Percentiles rank a stretch among this genome's conserved stretches.
Conservation (phyloP, 73 alveolate species). For the Durusdinium trenchii region DNA sequence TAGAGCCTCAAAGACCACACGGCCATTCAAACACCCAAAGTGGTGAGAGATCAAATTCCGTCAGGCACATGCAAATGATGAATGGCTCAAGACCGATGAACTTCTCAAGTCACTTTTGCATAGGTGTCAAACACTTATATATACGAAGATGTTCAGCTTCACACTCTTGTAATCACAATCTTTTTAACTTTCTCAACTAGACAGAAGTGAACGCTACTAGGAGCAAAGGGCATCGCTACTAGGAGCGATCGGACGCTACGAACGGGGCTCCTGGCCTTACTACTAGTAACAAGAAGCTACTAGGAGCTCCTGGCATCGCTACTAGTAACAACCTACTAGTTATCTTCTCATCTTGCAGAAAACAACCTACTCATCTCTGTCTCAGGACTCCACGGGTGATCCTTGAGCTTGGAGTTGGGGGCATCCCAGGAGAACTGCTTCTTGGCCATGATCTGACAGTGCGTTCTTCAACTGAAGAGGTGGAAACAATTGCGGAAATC, state of each 20-base stretch:
- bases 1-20: not conserved
- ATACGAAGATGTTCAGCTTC: too few species aligned
- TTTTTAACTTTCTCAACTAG: too few species aligned
- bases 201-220: too few species aligned
- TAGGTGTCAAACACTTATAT: too few species aligned
- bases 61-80: not conserved
- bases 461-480: not conserved
- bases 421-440: conserved; percentile 79
- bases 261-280: too few species aligned
- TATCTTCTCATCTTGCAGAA: not conserved
- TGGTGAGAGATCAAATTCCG: not conserved
- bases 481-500: not conserved
- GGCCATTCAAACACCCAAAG: not conserved
- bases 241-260: too few species aligned
- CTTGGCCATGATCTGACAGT: conserved; percentile 64
- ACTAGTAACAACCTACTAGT: too few species aligned
- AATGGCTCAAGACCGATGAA: not conserved
- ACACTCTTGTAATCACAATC: too few species aligned
- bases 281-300: too few species aligned
- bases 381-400: conserved; percentile 53
- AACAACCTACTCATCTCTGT: not conserved
- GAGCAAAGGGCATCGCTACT: too few species aligned
- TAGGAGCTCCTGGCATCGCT: too few species aligned
- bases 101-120: not conserved
- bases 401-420: conserved; percentile 68